These are phyloP conservation scores for Heterobasidion occidentale DNA, from an alignment of 1,284 basidiomycete species.

Conservation along the genomic window DNA sequence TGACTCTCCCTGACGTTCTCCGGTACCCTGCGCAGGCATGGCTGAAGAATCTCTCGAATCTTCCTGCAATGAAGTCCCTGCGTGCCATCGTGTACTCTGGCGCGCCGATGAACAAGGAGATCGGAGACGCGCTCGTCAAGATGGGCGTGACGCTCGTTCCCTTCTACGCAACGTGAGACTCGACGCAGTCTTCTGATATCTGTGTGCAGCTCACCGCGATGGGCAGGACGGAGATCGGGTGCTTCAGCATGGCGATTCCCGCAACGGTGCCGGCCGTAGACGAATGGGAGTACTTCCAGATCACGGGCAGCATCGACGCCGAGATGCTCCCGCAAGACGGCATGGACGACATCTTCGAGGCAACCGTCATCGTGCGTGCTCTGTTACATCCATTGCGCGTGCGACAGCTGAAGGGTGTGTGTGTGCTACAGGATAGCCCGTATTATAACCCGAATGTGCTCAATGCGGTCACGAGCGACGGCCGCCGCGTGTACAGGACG, in stretches of 20 bases:
- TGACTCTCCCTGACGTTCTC: not conserved
- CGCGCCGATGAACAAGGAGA: constrained; percentile 10
- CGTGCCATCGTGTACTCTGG: constrained; percentile 13
- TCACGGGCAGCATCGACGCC: not conserved
- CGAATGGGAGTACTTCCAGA: constrained; percentile 13
- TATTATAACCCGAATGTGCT: constrained; percentile 1
- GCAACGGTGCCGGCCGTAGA: constrained; percentile 1
- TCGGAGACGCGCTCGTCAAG: constrained; percentile 10
- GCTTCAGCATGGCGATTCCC: not conserved
- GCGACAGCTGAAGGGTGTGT: not conserved
- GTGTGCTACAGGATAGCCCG: not conserved
- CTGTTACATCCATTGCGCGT: not conserved
- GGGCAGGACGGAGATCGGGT: constrained; percentile 2
- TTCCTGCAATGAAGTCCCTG: constrained; percentile 7
- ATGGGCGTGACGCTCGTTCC: constrained; percentile 9
- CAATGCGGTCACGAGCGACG: not conserved
- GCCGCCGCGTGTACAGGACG: constrained; percentile 1
- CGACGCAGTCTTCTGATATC: not conserved
- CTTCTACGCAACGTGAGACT: constrained; percentile 11
- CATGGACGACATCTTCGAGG: constrained; percentile 6
- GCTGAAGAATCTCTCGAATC: constrained; percentile 9
- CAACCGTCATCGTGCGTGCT: constrained; percentile 5
- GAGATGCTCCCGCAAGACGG: constrained; percentile 8
- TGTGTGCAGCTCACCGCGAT: not conserved
- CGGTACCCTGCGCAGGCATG: constrained; percentile 7